Base-by-base conservation (phyloP, 306 rosid species). In the Fagus crenata region DNA sequence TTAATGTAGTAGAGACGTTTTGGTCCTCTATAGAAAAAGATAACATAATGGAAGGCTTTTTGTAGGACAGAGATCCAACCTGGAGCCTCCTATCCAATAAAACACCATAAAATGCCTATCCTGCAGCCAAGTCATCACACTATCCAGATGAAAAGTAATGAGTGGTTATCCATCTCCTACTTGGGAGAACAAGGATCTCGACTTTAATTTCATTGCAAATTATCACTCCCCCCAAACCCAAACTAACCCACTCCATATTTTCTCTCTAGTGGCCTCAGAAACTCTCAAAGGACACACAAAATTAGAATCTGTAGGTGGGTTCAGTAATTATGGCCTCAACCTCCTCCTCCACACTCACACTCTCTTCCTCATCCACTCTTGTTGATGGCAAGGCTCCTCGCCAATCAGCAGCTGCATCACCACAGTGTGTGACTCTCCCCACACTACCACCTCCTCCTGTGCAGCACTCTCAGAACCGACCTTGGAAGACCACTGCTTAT, bases 361-460 rank as follows among this genome's bases (percentile, higher is more conserved):
- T 91, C 85, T 90, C 96, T 41, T 89, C 94, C 78, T 89, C 96
- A 14, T 85, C 93, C 67, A 75, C 91, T 74, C 77, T 87, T 32
- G 17, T 89, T 71, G 96, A 93, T 73, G 77, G 81, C 86, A 93
- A 86, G 86, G 54, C 87, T 81, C 81, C 87, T 41, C 88, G 90
- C 80, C 90, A 84, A 18, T 83, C 89, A 2, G 71, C 85, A 4
- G 76, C 85, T 39, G 28, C 90, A 73, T 84, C 98, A 0, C 85
- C 93, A 43, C 98, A 93, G 86, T 84, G 92, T 81, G 93, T 91
- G 69, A 86, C 86, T 68, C 86, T 91, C 51, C 95, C 97, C 36
- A 69, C 90, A 7, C 91, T 87, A 43, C 91, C 96, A 7, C 86
- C 90, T 18, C 93, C 85, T 0, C 86, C 85, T 0, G 35, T 84